Conservation (phyloP, 345 rosid genomes). For the Carallia brachiata region DNA sequence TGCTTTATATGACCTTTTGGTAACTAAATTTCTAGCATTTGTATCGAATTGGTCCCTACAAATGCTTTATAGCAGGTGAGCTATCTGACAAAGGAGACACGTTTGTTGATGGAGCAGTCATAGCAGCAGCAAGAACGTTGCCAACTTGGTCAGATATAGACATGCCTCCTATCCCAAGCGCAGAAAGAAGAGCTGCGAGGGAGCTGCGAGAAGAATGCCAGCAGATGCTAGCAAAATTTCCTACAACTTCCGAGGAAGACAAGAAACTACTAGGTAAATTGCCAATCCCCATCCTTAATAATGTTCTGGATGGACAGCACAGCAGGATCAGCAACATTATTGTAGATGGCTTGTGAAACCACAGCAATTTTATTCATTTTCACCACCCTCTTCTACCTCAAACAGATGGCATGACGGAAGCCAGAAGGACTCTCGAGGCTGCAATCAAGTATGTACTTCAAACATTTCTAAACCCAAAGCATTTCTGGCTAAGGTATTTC, state of each 20-base stretch:
- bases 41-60: neutral
- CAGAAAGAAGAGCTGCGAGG: slow-evolving; percentile 73
- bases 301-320: neutral
- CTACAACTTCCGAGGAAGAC: slow-evolving; percentile 72
- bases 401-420: slow-evolving; percentile 60
- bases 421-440: slow-evolving; percentile 51
- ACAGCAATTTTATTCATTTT: neutral
- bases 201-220: slow-evolving; percentile 80
- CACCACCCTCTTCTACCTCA: neutral
- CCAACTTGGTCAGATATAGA: slow-evolving; percentile 91
- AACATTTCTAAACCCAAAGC: neutral
- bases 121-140: slow-evolving; percentile 86
- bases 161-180: slow-evolving; percentile 72
- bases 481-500: neutral
- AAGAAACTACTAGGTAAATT: slow-evolving; percentile 60
- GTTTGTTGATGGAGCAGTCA: slow-evolving; percentile 81
- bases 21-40: neutral
- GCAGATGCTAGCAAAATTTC: slow-evolving; percentile 62
- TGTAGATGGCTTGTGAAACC: too few relatives aligned
- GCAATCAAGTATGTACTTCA: slow-evolving; percentile 53
- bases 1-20: neutral
- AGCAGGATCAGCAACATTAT: too few relatives aligned
- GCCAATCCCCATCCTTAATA: neutral
- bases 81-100: slow-evolving; percentile 40
- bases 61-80: slow-evolving; percentile 37